Evolutionary conservation across 2,329 filamentous ascomycete species (phyloP), one percentile per base, ranked within the genome.

Genomic region (Fusarium sp.): DNA sequence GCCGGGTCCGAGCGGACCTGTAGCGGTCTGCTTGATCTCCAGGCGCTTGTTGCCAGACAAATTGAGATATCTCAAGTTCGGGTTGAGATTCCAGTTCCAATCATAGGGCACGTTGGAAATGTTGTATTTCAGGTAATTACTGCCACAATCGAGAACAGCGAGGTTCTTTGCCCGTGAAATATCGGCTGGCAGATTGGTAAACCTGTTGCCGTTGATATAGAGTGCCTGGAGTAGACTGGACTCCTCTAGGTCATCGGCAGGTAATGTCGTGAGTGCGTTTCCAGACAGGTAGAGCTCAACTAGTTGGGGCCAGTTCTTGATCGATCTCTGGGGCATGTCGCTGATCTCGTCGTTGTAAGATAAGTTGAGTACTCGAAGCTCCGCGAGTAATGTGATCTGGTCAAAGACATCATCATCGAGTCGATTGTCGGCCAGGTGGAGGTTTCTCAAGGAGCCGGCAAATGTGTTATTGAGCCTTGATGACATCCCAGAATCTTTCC

Each of bases 1-100:
- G 69, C 76, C 85, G 75, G 77, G 83, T 70, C 77, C 85, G 47
- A 88, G 88, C 10, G 86, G 83, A 12, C 69, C 73, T 67, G 70
- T 77, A 11, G 75, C 72, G 26, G 88, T 88, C 71, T 88, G 86
- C 76, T 92, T 92, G 82, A 99, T 98, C 80, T 99, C 96, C 33
- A 99, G 82, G 50, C 95, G 90, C 80, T 97, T 98, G 82, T 99
- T 99, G 52, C 96, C 96, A 1, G 95, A 98, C 76, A 99, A 85
- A 76, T 98, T 99, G 67, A 99, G 90, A 76, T 97, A 99, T 68
- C 94, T 92, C 70, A 99, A 83, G 74, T 98, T 97, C 48, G 92
- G 93, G 75, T 99, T 99, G 85, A 96, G 93, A 76, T 98, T 98
- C 96, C 96, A 99, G 75, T 99, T 99, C 96, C 96, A 99, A 78